Conservation (phyloP, 2,329 filamentous ascomycete species). For the Paradendryphiella salina region DNA sequence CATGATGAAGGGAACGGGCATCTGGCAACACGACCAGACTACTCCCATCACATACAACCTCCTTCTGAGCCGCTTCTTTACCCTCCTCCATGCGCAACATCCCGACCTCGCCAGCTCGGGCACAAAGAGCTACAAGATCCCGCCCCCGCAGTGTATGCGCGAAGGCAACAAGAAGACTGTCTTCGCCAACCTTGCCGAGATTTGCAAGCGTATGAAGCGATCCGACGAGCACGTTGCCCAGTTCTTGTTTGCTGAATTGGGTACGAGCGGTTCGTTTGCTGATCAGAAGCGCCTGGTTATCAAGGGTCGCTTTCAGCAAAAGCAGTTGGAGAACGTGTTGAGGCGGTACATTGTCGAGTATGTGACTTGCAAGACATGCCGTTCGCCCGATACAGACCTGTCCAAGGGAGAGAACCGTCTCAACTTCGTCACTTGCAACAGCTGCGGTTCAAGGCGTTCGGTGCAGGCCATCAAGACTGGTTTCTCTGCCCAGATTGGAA, state of each 20-base stretch:
- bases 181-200: conserved; percentile 98
- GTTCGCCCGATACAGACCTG: conserved; percentile 59
- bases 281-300: conserved; percentile 95
- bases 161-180: conserved; percentile 99
- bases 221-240: conserved; percentile 96
- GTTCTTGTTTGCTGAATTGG: conserved; percentile 97
- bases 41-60: conserved; percentile 80
- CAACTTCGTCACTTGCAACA: conserved; percentile 97
- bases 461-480: conserved; percentile 99
- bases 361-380: conserved; percentile 97
- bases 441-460: conserved; percentile 67
- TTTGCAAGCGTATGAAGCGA: conserved; percentile 99
- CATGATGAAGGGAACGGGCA: conserved; percentile 82
- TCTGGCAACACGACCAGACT: conserved; percentile 82
- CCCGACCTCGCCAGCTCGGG: conserved; percentile 89
- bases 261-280: conserved; percentile 85
- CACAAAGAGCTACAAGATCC: conserved; percentile 97
- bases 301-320: conserved; percentile 99
- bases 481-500: conserved; percentile 99
- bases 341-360: conserved; percentile 97
- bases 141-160: conserved; percentile 95
- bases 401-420: conserved; percentile 99
- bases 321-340: conserved; percentile 97
- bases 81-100: conserved; percentile 91
- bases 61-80: conserved; percentile 91